Evolutionary conservation across 257 asterid species (phyloP).

Genomic region (Datura wrightii): DNA sequence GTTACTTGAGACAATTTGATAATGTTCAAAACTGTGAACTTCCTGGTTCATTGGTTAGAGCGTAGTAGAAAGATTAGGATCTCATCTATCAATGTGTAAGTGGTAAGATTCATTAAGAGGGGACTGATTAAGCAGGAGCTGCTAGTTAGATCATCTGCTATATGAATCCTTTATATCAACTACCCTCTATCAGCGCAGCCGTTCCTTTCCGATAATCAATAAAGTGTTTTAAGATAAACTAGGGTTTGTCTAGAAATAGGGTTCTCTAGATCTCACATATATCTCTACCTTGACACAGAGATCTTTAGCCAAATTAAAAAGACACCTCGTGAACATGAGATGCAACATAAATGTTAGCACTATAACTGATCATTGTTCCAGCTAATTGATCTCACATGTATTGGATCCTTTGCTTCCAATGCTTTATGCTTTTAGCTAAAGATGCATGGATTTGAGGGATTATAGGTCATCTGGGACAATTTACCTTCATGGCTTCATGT

Average conservation of each 20-base stretch:
- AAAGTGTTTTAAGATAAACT: neutral
- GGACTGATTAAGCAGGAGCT: neutral
- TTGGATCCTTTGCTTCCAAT: neutral
- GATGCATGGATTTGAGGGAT: neutral
- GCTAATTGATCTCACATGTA: neutral
- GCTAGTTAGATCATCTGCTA: neutral
- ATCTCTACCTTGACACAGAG: neutral
- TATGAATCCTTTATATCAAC: neutral
- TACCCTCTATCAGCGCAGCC: neutral
- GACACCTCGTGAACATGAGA: neutral
- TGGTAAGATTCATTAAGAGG: neutral
- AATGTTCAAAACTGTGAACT: neutral
- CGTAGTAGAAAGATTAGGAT: neutral
- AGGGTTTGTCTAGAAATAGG: neutral
- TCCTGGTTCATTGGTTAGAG: neutral
- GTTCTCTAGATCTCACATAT: neutral
- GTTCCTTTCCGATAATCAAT: neutral
- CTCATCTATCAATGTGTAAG: neutral
- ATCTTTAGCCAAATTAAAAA: neutral
- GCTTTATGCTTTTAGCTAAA: neutral
- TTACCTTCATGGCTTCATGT: slow-evolving; percentile 13
- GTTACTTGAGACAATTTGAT: neutral
- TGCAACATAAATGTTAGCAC: neutral
- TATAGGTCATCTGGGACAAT: neutral
- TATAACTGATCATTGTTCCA: neutral